A percentile compares a stretch with the other conserved stretches of the same genome.
Conservation (phyloP, 768 basidiomycete species). For the Pisolithus tinctorius region DNA sequence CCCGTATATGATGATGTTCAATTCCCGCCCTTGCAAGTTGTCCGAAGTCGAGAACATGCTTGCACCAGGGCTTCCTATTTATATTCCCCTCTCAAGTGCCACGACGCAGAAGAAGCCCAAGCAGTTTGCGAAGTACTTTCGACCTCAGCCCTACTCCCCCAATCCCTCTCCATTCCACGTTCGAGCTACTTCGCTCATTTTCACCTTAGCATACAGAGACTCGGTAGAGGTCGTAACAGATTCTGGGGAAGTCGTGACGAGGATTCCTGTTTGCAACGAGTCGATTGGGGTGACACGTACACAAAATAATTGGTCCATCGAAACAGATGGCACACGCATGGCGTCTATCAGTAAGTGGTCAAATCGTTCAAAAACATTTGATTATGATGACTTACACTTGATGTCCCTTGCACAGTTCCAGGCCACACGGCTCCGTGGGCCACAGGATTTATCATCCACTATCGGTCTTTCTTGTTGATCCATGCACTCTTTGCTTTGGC, state of each 20-base stretch:
- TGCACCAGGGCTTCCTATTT: not conserved
- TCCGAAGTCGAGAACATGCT: not conserved
- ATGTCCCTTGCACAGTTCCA: conserved; percentile 4
- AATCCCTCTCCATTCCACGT: no score
- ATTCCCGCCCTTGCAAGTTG: not conserved
- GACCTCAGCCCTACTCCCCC: no score
- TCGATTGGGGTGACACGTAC: not conserved
- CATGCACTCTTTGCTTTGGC: conserved; percentile 17
- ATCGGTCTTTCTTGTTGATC: conserved; percentile 14
- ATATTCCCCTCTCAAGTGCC: not conserved
- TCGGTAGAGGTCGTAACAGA: not conserved
- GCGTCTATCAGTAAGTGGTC: not conserved
- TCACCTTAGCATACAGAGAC: not conserved
- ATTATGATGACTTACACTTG: not conserved
- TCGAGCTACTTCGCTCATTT: not conserved
- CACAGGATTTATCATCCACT: conserved; percentile 5
- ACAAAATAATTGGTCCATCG: not conserved
- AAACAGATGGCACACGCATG: not conserved
- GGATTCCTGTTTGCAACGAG: not conserved
- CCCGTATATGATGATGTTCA: not conserved
- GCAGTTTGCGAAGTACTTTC: conserved; percentile 6
- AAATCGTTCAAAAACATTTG: not conserved
- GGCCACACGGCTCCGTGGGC: conserved; percentile 11
- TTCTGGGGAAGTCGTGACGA: not conserved
- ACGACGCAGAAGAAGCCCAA: conserved; percentile 6